Evolutionary conservation across 371 early-diverging fungal species (phyloP), one percentile per base, ranked within the genome.

Genomic region (Actinomucor elegans): DNA sequence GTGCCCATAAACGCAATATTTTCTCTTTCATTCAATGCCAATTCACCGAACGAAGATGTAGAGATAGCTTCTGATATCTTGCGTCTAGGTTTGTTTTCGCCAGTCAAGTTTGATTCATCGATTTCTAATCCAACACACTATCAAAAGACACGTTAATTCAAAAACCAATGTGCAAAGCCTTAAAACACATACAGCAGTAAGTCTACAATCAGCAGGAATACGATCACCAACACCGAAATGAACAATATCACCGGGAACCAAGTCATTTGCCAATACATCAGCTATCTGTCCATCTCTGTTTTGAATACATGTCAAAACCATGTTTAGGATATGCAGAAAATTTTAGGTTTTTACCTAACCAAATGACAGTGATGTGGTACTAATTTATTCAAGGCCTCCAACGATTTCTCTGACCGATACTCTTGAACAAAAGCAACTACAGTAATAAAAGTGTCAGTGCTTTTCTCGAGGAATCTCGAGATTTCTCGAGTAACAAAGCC

Each of bases 1-100:
- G 94, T 93, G 20, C 95, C 94, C 93, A 93, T 93, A 56, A 88
- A 94, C 0, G 82, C 91, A 59, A 94, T 85, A 67, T 94, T 94
- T 43, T 78, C 84, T 50, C 91, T 73, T 50, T 93, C 90, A 3
- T 86, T 82, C 21, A 94, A 69, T 5, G 83, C 71, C 28, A 92
- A 68, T 35, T 86, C 85, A 0, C 60, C 52, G 57, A 72, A 79
- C 12, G 57, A 53, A 26, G 52, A 11, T 5, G 79, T 55, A 9
- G 53, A 32, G 33, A 93, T 80, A 1, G 78, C 79, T 18, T 87
- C 81, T 3, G 59, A 56, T 26, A 75, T 69, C 63, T 94, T 94
- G 14, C 77, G 69, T 52, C 84, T 62, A 9, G 95, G 91, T 63
- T 88, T 85, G 35, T 81, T 90, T 66, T 94, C 95, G n/a, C 93